phyloP scores from a whole-genome alignment of 1,284 basidiomycete genomes.

The Violaceomyces palustris region DNA sequence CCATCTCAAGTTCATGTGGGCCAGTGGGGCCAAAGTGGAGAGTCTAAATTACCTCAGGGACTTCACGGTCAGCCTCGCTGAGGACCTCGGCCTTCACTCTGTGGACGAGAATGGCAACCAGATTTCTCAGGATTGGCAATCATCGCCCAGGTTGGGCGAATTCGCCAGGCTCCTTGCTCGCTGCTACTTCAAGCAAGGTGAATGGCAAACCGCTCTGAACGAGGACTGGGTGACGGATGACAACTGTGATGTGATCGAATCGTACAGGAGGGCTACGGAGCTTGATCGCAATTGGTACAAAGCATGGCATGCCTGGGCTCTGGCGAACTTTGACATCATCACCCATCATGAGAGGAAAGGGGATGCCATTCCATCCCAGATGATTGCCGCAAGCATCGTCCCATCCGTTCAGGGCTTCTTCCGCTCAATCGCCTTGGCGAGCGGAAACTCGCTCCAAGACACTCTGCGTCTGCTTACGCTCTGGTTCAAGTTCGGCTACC shows the following conservation, averaged over 20 bases:
- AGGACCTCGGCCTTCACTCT: slow-evolving; percentile 65
- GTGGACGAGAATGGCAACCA: slow-evolving; percentile 43
- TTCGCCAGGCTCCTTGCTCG: slow-evolving; percentile 84
- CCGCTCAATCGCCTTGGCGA: slow-evolving; percentile 82
- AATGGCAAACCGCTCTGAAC: slow-evolving; percentile 80
- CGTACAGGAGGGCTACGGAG: slow-evolving; percentile 82
- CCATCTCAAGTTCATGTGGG: slow-evolving; percentile 96
- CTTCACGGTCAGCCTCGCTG: slow-evolving; percentile 68
- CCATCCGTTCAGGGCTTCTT: slow-evolving; percentile 93
- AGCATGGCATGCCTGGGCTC: slow-evolving; percentile 98
- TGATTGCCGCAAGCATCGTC: slow-evolving; percentile 79
- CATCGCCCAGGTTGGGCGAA: slow-evolving; percentile 58
- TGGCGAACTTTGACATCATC: slow-evolving; percentile 94
- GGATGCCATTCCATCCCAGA: slow-evolving; percentile 66
- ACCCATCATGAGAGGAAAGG: slow-evolving; percentile 55
- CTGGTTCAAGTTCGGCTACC: slow-evolving; percentile 97
- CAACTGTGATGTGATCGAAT: slow-evolving; percentile 56
- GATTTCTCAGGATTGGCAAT: slow-evolving; percentile 41
- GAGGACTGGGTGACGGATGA: slow-evolving; percentile 64
- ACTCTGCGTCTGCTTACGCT: slow-evolving; percentile 87
- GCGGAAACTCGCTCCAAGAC: slow-evolving; percentile 87
- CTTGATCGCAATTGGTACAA: slow-evolving; percentile 95
- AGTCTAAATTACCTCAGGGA: slow-evolving; percentile 79
- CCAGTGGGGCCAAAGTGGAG: slow-evolving; percentile 70
- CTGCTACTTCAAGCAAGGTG: slow-evolving; percentile 92